Evolutionary conservation across 192 early-diverging fungal species (phyloP).

Genomic region (Pilaira anomala): DNA sequence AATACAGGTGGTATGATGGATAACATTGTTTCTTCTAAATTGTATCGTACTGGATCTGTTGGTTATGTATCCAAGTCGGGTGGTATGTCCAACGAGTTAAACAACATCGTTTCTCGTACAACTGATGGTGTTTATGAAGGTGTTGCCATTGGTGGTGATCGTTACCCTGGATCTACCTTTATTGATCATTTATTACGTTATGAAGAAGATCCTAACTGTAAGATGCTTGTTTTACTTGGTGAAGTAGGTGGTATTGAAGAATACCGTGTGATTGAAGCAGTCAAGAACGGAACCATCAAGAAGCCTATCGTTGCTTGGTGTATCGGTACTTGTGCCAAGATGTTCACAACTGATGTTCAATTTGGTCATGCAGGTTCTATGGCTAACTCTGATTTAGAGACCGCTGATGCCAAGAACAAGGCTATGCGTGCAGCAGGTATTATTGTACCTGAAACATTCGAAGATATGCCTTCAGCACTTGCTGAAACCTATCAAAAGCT

Average conservation of each 20-base stretch:
- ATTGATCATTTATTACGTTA: constrained; percentile 97
- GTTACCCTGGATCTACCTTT: constrained; percentile 97
- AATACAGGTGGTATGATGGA: constrained; percentile 99
- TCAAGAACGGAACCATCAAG: constrained; percentile 83
- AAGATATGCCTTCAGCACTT: constrained; percentile 84
- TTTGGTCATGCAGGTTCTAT: constrained; percentile 98
- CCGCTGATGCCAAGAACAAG: constrained; percentile 94
- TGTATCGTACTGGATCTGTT: constrained; percentile 95
- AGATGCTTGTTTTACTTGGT: constrained; percentile 93
- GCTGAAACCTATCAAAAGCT: constrained; percentile 74
- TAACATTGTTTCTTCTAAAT: constrained; percentile 96
- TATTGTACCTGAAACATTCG: constrained; percentile 94
- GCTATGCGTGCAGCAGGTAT: constrained; percentile 83
- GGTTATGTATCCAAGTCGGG: constrained; percentile 98
- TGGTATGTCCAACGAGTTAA: constrained; percentile 99
- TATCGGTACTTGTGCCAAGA: constrained; percentile 98
- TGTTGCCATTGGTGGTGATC: constrained; percentile 97
- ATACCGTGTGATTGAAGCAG: constrained; percentile 90
- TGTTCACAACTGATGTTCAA: constrained; percentile 98
- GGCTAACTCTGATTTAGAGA: constrained; percentile 94
- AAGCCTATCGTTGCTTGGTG: constrained; percentile 99
- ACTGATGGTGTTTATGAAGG: constrained; percentile 99
- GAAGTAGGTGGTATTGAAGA: constrained; percentile 99
- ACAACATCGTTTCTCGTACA: constrained; percentile 97
- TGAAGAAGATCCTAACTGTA: constrained; percentile 88